phyloP scores from a whole-genome alignment of 148 eudicot genomes.

The Vaccinium vitisidaea region DNA sequence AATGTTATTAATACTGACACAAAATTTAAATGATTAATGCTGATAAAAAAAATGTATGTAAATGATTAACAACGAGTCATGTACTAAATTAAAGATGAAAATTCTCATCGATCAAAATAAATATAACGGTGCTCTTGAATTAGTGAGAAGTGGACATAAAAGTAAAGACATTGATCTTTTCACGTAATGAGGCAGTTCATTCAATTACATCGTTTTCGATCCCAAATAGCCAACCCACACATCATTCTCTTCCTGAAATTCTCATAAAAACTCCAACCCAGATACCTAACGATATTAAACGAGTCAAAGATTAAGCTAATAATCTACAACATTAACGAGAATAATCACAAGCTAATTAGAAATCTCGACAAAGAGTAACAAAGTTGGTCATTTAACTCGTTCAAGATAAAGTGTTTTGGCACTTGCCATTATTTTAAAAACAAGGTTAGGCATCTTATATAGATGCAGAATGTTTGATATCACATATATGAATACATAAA shows the following conservation, averaged over 20 bases:
- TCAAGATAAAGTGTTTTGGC: neutral
- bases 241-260: neutral
- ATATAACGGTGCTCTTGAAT: neutral
- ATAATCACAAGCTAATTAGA: neutral
- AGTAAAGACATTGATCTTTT: neutral
- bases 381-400: neutral
- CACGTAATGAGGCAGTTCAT: neutral
- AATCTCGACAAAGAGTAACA: neutral
- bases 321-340: neutral
- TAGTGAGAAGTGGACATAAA: neutral
- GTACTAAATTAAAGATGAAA: neutral
- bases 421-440: neutral
- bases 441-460: neutral
- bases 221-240: neutral
- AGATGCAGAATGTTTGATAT: neutral
- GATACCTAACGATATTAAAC: neutral
- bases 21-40: neutral
- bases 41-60: no score
- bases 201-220: neutral
- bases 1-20: neutral
- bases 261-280: neutral
- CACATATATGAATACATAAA: neutral
- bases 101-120: neutral
- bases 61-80: neutral
- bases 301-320: neutral